Evolutionary conservation across 2,329 filamentous ascomycete genomes (phyloP), one percentile per base, ranked within the genome.

Genomic region (Gaeumannomyces sp.): DNA sequence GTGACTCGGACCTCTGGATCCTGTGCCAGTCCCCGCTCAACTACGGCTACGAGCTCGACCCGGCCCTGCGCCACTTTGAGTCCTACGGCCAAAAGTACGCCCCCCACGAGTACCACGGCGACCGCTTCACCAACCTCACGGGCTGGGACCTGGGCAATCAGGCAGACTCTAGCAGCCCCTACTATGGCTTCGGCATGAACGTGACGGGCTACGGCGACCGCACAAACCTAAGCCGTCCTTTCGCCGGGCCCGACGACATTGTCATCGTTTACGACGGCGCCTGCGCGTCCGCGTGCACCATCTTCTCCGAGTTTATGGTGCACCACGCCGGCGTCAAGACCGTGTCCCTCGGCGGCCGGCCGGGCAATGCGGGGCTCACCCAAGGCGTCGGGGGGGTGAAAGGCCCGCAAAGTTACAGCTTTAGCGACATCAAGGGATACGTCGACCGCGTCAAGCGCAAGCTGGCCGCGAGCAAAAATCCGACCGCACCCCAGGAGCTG

Each of bases 341-440:
- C 65, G 78, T 89, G 31, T 80, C 81, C 2, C 78, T 88, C n/a
- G 88, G 88, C 10, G 88, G 89, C 1, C 81, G 84, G 1, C 83
- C 87, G 0, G 74, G 31, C 31, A 31, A 76, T 11, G 70, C 77
- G 0, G 75, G 75, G 0, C 80, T 83, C 0, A 89, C 88, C 77
- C 85, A 89, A 75, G 81, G 80, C 4, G 78, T 89, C n/a, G 86
- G 87, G n/a, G 88, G 87, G 22, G 81, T 85, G 60, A 86, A 88
- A 69, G 88, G 88, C 35, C 76, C 75, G 7, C 68, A 69, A 67
- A 64, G 31, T 13, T 33, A 33, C 33, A 13, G 8, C 33, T 33
- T 33, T 13, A 5, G 2, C 4, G 33, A 33, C 8, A 13, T 33
- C 33, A 33, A 33, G 33, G 33, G 33, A 2, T 33, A 33, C 33